Evolutionary conservation across 2,329 filamentous ascomycete species (phyloP).

Genomic region (Leptodontidium sp.): DNA sequence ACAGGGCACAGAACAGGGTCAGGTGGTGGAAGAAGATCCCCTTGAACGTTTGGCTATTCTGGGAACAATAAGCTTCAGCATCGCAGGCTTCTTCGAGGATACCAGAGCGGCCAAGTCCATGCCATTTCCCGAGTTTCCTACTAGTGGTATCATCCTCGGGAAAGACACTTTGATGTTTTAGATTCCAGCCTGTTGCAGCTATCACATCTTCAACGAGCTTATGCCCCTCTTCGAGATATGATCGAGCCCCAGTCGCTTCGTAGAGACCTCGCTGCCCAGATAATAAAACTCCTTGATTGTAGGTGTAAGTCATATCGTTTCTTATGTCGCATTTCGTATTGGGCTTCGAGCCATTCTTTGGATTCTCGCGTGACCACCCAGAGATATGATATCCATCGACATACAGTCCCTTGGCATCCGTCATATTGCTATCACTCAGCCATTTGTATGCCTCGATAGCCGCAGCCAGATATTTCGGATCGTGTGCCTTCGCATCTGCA

Average conservation of each 20-base stretch:
- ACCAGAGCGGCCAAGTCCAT: conserved; percentile 79
- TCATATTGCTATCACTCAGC: conserved; percentile 84
- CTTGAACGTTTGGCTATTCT: conserved; percentile 91
- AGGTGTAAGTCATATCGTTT: conserved; percentile 71
- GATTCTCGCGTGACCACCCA: conserved; percentile 58
- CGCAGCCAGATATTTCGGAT: conserved; percentile 73
- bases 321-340: conserved; percentile 80
- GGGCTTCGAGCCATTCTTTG: conserved; percentile 54
- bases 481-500: conserved; percentile 48
- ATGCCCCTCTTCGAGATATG: conserved; percentile 82
- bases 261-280: conserved; percentile 84
- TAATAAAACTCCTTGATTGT: conserved; percentile 65
- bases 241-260: conserved; percentile 75
- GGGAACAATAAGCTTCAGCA: conserved; percentile 74
- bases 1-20: conserved; percentile 75
- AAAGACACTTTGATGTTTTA: conserved; percentile 51
- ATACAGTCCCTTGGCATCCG: conserved; percentile 76
- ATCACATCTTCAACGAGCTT: conserved; percentile 78
- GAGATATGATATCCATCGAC: conserved; percentile 89
- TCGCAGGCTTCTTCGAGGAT: conserved; percentile 89
- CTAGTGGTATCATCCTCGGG: conserved; percentile 48
- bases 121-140: conserved; percentile 58
- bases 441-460: conserved; percentile 83
- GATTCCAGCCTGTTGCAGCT: conserved; percentile 77
- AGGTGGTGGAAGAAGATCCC: conserved; percentile 95